These are phyloP conservation scores for Posidonia oceanica DNA, from an alignment of 116 monocot genomes.

Conservation along the genomic window DNA sequence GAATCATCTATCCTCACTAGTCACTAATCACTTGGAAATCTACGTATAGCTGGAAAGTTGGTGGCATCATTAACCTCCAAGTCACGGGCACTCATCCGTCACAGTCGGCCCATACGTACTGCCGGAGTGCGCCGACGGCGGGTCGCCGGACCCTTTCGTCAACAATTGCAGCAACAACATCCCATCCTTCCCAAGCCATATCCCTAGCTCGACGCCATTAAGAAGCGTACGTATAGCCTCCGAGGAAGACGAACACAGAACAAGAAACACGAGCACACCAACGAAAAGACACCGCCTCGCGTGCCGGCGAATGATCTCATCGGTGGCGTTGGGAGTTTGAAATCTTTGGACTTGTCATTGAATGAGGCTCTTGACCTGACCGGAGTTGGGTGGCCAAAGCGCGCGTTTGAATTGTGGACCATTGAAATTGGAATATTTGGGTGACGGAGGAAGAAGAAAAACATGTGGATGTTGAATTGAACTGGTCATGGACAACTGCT, in stretches of 20 bases:
- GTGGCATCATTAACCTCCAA: too few relatives aligned
- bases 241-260: background rate
- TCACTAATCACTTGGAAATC: too few relatives aligned
- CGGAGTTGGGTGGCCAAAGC: background rate
- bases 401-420: background rate
- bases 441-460: background rate
- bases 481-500: too few relatives aligned
- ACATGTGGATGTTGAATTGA: background rate
- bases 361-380: background rate
- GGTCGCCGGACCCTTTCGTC: background rate
- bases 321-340: background rate
- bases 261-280: background rate
- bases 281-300: too few relatives aligned
- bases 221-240: too few relatives aligned
- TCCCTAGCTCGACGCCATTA: background rate
- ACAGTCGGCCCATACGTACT: background rate
- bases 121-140: background rate
- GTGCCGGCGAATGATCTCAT: background rate
- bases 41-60: too few relatives aligned
- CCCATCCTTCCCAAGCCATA: background rate
- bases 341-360: too few relatives aligned
- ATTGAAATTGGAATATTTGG: background rate
- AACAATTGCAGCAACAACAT: background rate
- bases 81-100: too few relatives aligned
- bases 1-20: too few relatives aligned